Evolutionary conservation across 441 rosid species (phyloP), one percentile per base, ranked within the genome.

Genomic region (Rhodomyrtus psidioides): DNA sequence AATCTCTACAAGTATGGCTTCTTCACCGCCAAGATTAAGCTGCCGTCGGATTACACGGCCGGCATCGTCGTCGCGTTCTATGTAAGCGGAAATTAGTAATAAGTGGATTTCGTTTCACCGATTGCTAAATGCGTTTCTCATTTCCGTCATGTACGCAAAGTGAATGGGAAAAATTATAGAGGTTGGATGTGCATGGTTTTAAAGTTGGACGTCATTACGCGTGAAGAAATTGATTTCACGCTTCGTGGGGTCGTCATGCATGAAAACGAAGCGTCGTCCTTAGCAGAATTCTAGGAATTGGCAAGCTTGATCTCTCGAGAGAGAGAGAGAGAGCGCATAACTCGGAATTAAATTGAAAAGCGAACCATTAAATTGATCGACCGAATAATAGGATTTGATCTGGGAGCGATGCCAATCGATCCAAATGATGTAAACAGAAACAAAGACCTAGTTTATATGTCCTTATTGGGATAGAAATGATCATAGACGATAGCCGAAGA

Each of bases 21-120:
- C 89, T 97, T 97, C 94, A 96, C 98, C 89, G 97, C 98, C 85
- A 93, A 94, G 24, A 94, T 97, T 57, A 97, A 95, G 91, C 87
- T 97, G 89, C 99, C 99, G 87, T 91, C 98, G 62, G 99, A 97
- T 95, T 97, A 97, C 85, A 95, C 99, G 84, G 99, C 99, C 86
- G 99, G 99, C 44, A 95, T 97, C 86, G 99, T 97, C 89, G 97
- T 97, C 86, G 99, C 99, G 46, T 97, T 97, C 87, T 97, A 97
- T 90, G 99, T 97, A 87, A 95, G 99, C 90, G 6, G 21, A 28
- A 16, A n/a, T n/a, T n/a, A 49, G 51, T 49, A 49, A 28, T 34
- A 15, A 27, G 34, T 26, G 58, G n/a, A 55, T 21, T 8, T 55
- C n/a, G 12, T 55, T 55, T 55, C 30, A 14, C 82, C 51, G 17